Conservation (phyloP, 495 filamentous ascomycete species). For the Hyphodiscus hymeniophilus region DNA sequence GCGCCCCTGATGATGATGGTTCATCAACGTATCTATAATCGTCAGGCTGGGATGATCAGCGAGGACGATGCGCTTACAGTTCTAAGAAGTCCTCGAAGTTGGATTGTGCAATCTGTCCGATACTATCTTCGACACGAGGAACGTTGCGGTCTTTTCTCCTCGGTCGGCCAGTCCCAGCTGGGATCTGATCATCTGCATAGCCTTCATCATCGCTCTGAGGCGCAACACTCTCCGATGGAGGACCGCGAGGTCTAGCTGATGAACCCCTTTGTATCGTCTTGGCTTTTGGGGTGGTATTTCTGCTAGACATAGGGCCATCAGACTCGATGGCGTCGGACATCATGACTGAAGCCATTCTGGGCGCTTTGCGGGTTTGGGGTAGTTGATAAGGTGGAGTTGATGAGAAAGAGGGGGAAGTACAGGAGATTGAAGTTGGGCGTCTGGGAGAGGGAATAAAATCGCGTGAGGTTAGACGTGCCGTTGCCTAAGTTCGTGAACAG, state of each 20-base stretch:
- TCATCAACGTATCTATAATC: constrained; percentile 63
- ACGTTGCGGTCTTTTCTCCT: constrained; percentile 56
- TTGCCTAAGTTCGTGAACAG: too few relatives aligned
- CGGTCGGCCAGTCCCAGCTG: constrained; percentile 44
- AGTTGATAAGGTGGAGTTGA: background rate
- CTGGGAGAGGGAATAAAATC: constrained; percentile 5
- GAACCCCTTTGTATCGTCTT: constrained; percentile 33
- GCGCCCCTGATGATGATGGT: constrained; percentile 60
- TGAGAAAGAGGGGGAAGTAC: constrained; percentile 12
- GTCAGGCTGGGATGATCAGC: background rate
- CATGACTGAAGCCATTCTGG: constrained; percentile 20
- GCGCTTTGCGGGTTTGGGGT: background rate
- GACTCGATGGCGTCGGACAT: constrained; percentile 19
- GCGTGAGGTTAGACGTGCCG: too few relatives aligned
- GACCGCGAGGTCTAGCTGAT: constrained; percentile 50
- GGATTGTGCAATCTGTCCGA: constrained; percentile 76
- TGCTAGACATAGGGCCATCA: constrained; percentile 15
- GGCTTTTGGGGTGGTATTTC: constrained; percentile 15
- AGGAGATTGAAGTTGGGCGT: constrained; percentile 8
- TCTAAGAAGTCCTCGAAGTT: constrained; percentile 87
- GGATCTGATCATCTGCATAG: constrained; percentile 50
- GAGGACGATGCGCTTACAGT: constrained; percentile 41
- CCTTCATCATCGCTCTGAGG: constrained; percentile 57
- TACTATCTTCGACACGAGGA: constrained; percentile 77
- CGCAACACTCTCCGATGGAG: constrained; percentile 58